These are phyloP conservation scores for Populus hybrid DNA, from an alignment of 441 rosid genomes.

Conservation along the genomic window DNA sequence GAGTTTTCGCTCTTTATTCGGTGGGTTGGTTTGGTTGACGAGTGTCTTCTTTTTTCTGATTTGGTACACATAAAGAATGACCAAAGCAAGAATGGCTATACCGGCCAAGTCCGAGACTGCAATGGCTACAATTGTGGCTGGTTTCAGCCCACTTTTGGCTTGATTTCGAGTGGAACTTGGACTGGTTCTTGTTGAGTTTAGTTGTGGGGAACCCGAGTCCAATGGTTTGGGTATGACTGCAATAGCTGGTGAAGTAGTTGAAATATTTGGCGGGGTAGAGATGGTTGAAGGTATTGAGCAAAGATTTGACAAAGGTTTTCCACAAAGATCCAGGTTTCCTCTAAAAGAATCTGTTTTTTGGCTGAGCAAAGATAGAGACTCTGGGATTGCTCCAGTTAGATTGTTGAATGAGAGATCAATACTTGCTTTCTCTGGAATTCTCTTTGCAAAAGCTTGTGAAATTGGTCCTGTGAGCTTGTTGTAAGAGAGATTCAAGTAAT, in stretches of 20 bases:
- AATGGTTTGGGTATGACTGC: constrained; percentile 67
- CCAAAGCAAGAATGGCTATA: constrained; percentile 48
- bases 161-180: constrained; percentile 24
- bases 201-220: neutral
- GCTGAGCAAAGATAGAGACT: constrained; percentile 40
- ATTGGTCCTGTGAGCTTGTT: constrained; percentile 66
- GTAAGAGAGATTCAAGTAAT: constrained; percentile 63
- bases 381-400: constrained; percentile 73
- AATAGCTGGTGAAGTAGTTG: constrained; percentile 70
- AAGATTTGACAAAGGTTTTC: constrained; percentile 57
- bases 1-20: constrained; percentile 16
- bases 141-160: constrained; percentile 45
- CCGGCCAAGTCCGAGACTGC: constrained; percentile 68
- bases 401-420: constrained; percentile 82
- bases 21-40: constrained; percentile 12
- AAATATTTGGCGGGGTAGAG: constrained; percentile 53
- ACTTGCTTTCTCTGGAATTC: constrained; percentile 44
- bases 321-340: constrained; percentile 72
- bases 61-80: constrained; percentile 63
- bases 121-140: constrained; percentile 57
- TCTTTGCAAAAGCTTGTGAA: constrained; percentile 42
- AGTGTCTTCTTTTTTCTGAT: constrained; percentile 44
- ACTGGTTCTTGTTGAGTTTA: constrained; percentile 25
- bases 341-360: constrained; percentile 53
- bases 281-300: constrained; percentile 74